A percentile compares a stretch with the other conserved stretches of the same genome.
Conservation (phyloP, 441 rosid species). For the Populus hybrid region DNA sequence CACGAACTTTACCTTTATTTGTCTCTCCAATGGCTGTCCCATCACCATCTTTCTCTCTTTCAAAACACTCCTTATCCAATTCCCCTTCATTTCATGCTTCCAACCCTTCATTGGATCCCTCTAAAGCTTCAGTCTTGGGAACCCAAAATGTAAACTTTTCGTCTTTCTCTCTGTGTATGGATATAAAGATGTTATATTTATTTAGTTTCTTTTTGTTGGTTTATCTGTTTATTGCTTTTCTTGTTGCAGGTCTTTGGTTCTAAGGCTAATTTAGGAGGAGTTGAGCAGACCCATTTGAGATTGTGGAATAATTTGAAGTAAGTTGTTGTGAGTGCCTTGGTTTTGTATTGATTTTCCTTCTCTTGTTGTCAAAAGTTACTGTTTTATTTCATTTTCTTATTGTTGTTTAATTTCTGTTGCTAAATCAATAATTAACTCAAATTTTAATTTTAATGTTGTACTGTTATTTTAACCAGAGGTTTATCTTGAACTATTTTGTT, state of each 20-base stretch:
- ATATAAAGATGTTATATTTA: background rate
- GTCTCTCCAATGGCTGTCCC: constrained; percentile 29
- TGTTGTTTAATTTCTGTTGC: background rate
- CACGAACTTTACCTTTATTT: background rate
- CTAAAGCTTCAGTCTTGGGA: constrained; percentile 8
- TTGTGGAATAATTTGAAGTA: constrained; percentile 36
- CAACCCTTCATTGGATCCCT: background rate
- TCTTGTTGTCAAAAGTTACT: background rate
- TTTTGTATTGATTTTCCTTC: background rate
- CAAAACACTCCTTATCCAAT: constrained; percentile 17
- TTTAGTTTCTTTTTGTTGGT: background rate
- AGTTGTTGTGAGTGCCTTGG: background rate
- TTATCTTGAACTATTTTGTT: background rate
- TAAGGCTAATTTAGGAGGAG: constrained; percentile 27
- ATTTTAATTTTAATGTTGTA: background rate
- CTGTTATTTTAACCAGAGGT: background rate
- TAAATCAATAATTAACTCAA: background rate
- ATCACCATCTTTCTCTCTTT: constrained; percentile 22
- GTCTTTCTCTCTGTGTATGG: background rate
- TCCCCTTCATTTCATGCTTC: background rate
- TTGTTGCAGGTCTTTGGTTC: constrained; percentile 39
- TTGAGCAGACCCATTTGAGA: constrained; percentile 34
- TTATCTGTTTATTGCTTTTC: constrained; percentile 9
- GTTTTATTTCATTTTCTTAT: background rate
- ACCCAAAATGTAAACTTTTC: constrained; percentile 2